Conservation (phyloP, 768 basidiomycete species). For the Tulasnella sp. region DNA sequence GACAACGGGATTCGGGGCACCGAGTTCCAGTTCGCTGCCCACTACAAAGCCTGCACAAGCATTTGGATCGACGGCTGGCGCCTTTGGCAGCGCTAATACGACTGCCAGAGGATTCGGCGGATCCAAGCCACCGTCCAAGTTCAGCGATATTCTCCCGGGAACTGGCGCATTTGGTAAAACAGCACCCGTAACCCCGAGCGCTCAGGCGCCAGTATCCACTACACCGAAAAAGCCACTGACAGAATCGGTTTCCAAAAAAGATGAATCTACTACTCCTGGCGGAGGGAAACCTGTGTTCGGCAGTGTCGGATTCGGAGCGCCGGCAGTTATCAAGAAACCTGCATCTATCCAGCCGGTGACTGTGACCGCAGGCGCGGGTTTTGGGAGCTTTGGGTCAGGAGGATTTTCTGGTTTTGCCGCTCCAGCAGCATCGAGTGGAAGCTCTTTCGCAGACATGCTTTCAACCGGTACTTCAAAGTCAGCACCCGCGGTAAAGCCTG, state of each 20-base stretch:
- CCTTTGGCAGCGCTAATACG: not conserved
- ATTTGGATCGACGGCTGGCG: too few relatives aligned
- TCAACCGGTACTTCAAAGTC: not conserved
- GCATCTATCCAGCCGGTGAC: not conserved
- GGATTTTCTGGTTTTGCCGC: not conserved
- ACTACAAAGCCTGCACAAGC: not conserved
- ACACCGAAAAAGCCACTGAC: not conserved
- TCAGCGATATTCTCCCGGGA: not conserved
- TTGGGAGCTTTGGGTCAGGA: not conserved
- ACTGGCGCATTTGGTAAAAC: slow-evolving; percentile 11
- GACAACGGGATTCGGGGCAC: not conserved
- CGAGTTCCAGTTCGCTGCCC: not conserved
- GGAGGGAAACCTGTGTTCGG: not conserved
- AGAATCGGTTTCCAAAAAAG: not conserved
- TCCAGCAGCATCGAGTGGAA: not conserved
- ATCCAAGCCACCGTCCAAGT: not conserved
- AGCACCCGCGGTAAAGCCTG: not conserved
- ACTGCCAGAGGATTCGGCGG: not conserved
- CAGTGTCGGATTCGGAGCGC: not conserved
- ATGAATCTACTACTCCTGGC: not conserved
- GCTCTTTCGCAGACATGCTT: not conserved
- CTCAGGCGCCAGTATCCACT: not conserved
- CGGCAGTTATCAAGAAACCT: slow-evolving; percentile 1
- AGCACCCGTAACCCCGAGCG: not conserved
- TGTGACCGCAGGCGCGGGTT: not conserved